A percentile compares a stretch with the other conserved stretches of the same genome.
Evolutionary conservation across 1,284 basidiomycete genomes (phyloP).

Genomic region (Fomitopsis schrenkii): DNA sequence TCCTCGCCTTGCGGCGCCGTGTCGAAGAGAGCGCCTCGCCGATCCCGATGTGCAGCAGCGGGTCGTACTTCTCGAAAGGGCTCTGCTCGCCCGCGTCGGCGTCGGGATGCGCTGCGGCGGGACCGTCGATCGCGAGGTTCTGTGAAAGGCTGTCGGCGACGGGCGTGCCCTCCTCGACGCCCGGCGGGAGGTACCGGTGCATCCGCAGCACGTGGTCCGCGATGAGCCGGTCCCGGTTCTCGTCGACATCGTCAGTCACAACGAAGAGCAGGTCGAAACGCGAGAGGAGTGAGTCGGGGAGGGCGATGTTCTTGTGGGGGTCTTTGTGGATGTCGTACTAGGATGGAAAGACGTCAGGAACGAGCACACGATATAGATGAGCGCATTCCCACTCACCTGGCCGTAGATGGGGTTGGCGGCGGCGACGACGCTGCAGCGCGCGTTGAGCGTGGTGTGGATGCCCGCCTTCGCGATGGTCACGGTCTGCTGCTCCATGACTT

Average conservation of each 20-base stretch:
- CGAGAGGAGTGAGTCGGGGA: constrained; percentile 96
- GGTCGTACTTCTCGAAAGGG: constrained; percentile 96
- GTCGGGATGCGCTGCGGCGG: constrained; percentile 51
- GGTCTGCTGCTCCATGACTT: constrained; percentile 99
- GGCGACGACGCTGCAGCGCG: constrained; percentile 95
- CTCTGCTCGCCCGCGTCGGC: constrained; percentile 64
- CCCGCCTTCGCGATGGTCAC: constrained; percentile 99
- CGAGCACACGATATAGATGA: neutral
- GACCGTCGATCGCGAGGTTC: constrained; percentile 80
- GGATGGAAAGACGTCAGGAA: constrained; percentile 3
- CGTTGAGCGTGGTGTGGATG: constrained; percentile 97
- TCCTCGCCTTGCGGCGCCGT: constrained; percentile 54
- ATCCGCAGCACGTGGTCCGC: constrained; percentile 98
- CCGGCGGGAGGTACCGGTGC: constrained; percentile 96
- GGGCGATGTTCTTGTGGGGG: constrained; percentile 97
- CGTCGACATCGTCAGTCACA: constrained; percentile 97
- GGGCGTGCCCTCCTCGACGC: constrained; percentile 93
- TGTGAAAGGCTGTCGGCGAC: constrained; percentile 87
- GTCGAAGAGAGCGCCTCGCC: constrained; percentile 39
- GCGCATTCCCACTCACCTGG: constrained; percentile 55
- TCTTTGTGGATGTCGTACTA: constrained; percentile 99
- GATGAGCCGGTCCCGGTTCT: constrained; percentile 89
- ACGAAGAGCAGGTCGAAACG: constrained; percentile 99
- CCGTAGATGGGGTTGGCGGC: constrained; percentile 99
- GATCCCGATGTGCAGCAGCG: constrained; percentile 85